phyloP scores from a whole-genome alignment of 352 stramenopile species.

The Pythium angustatum region DNA sequence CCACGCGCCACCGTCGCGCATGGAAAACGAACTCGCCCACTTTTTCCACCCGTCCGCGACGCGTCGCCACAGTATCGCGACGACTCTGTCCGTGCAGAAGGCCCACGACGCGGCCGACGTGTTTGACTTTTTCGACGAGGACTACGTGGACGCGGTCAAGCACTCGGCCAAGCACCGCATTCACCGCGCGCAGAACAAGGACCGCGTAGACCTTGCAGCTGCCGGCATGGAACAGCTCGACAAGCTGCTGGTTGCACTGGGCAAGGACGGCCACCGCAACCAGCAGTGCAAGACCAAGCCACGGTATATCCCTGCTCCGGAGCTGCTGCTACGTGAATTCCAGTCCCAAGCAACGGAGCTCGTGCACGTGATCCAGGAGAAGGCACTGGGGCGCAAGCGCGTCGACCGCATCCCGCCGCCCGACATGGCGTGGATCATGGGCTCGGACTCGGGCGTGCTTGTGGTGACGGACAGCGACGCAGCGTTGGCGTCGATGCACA shows the following conservation, averaged over 20 bases:
- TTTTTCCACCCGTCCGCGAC: conserved; percentile 54
- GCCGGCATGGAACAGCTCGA: conserved; percentile 73
- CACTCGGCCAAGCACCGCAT: conserved; percentile 57
- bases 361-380: conserved; percentile 73
- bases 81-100: background rate
- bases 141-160: conserved; percentile 65
- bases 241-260: conserved; percentile 65
- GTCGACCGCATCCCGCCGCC: conserved; percentile 68
- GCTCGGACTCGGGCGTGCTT: conserved; percentile 46
- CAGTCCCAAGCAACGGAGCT: conserved; percentile 59
- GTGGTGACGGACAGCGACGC: conserved; percentile 45
- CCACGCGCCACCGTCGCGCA: conserved; percentile 8
- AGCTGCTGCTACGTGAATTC: conserved; percentile 73
- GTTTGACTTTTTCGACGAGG: conserved; percentile 69
- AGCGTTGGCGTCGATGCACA: background rate
- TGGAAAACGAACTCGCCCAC: conserved; percentile 44
- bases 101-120: conserved; percentile 27
- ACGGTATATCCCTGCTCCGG: conserved; percentile 72
- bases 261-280: conserved; percentile 68
- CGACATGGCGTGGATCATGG: conserved; percentile 60
- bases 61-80: conserved; percentile 27
- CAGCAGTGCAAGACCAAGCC: conserved; percentile 63
- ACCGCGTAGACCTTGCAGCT: conserved; percentile 72
- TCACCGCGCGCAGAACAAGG: conserved; percentile 52
- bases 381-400: conserved; percentile 62